Conservation (phyloP, 306 rosid genomes). For the Cicer pinnatifidum region DNA sequence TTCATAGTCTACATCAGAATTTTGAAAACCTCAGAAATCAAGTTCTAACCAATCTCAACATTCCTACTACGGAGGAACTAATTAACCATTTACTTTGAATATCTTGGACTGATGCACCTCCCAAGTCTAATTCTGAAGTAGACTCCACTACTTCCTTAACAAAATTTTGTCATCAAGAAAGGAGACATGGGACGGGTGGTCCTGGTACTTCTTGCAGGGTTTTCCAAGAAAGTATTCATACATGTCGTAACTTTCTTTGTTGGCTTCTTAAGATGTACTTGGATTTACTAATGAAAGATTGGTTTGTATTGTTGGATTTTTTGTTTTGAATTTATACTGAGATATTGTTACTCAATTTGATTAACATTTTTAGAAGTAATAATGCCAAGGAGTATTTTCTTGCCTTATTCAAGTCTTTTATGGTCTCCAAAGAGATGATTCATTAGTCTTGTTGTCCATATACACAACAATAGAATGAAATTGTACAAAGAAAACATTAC, state of each 20-base stretch:
- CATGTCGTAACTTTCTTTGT: too few relatives aligned
- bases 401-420: too few relatives aligned
- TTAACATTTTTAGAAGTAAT: too few relatives aligned
- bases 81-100: background rate
- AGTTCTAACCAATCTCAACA: slow-evolving; percentile 7
- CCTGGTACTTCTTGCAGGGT: background rate
- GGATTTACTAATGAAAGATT: too few relatives aligned
- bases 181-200: background rate
- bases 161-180: background rate
- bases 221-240: too few relatives aligned
- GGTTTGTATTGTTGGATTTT: too few relatives aligned
- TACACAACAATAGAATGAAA: background rate
- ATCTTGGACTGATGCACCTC: background rate
- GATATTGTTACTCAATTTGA: too few relatives aligned
- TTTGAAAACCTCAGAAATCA: background rate
- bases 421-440: too few relatives aligned
- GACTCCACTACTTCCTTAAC: background rate
- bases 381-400: too few relatives aligned
- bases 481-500: background rate
- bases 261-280: too few relatives aligned
- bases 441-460: background rate
- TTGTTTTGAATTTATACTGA: too few relatives aligned
- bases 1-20: background rate
- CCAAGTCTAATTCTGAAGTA: background rate
- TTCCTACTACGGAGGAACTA: background rate